Base-by-base conservation (phyloP, 2,329 filamentous ascomycete species). In the Fusarium chaquense region DNA sequence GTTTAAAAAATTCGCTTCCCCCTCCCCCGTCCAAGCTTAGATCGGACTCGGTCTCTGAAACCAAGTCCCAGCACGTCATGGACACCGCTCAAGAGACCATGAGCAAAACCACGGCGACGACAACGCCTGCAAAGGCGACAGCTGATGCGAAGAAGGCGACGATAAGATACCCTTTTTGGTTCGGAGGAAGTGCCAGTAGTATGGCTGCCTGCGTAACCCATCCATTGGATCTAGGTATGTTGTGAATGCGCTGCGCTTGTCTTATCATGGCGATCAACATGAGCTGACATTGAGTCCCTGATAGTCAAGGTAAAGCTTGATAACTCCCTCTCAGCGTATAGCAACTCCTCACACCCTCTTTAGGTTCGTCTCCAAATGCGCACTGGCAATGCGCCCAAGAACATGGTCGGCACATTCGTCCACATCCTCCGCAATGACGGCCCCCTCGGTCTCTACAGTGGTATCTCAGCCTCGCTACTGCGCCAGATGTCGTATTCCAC, bases 401-500 rank as follows among this genome's bases (percentile, higher is more conserved):
- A 89, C 76, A 97, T 97, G 93, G 80, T 91, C 69, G 90, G 92
- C 78, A 98, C 95, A 65, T 93, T 98, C 77, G 84, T 88, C 63
- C 92, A 97, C 82, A 90, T 99, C 72, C 79, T 94, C 67, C 90
- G 89, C 73, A 85, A 87, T 75, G 88, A 96, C 81, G 94, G 95
- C 40, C 68, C 92, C n/a, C 81, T 85, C 32, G 95, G 94, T 30
- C 87, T 99, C 49, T 99, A 99, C 82, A 91, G 88, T 76, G 96
- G 96, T 82, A 89, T 98, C 62, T 97, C 94, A 3, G 96, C 96
- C 72, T 96, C 94, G 59, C 88, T 98, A 50, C 87, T 98, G 61
- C 94, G 96, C 70, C 96, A 98, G 83, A 87, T 94, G 73, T 98
- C 96, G 63, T 99, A 99, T 84, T 96, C 92, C 63, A 99, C 96